A percentile compares a stretch with the other conserved stretches of the same genome.
Evolutionary conservation across 1,139 yeast species (phyloP).

Genomic region (Saccharomyces hybrid): DNA sequence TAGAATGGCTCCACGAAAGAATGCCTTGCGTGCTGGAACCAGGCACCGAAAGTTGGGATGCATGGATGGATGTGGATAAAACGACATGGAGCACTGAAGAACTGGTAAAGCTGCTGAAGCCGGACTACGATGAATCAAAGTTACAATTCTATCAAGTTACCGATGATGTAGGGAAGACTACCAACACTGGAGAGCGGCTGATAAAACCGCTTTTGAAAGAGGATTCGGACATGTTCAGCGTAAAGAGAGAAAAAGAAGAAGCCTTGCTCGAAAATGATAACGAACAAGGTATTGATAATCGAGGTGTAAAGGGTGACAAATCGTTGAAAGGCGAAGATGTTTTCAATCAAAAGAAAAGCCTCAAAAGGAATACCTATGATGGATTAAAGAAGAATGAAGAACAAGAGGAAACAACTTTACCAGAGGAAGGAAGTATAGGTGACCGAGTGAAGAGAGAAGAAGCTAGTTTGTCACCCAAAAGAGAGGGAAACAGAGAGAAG

Average conservation of each 20-base stretch:
- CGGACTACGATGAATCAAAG: slow-evolving; percentile 35
- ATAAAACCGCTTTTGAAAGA: slow-evolving; percentile 35
- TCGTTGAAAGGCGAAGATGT: neutral
- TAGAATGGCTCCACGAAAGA: slow-evolving; percentile 65
- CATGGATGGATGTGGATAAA: slow-evolving; percentile 47
- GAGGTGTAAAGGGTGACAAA: slow-evolving; percentile 4
- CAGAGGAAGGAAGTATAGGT: neutral
- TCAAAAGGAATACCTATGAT: neutral
- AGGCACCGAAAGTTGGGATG: slow-evolving; percentile 45
- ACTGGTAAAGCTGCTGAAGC: slow-evolving; percentile 34
- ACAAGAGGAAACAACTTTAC: neutral
- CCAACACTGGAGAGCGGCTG: slow-evolving; percentile 42
- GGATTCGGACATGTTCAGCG: slow-evolving; percentile 11
- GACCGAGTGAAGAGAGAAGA: slow-evolving; percentile 1
- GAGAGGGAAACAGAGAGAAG: slow-evolving; percentile 1
- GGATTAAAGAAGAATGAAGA: neutral
- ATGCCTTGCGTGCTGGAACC: slow-evolving; percentile 70
- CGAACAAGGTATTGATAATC: slow-evolving; percentile 2
- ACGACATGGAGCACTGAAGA: slow-evolving; percentile 37
- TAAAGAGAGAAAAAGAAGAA: slow-evolving; percentile 11
- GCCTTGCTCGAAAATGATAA: slow-evolving; percentile 4
- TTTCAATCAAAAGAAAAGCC: slow-evolving; percentile 1
- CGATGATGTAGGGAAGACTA: slow-evolving; percentile 56
- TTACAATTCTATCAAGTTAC: slow-evolving; percentile 51
- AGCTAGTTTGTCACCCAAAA: slow-evolving; percentile 2